Conservation (phyloP, 2,329 filamentous ascomycete species). For the Bipolaris victoriae region DNA sequence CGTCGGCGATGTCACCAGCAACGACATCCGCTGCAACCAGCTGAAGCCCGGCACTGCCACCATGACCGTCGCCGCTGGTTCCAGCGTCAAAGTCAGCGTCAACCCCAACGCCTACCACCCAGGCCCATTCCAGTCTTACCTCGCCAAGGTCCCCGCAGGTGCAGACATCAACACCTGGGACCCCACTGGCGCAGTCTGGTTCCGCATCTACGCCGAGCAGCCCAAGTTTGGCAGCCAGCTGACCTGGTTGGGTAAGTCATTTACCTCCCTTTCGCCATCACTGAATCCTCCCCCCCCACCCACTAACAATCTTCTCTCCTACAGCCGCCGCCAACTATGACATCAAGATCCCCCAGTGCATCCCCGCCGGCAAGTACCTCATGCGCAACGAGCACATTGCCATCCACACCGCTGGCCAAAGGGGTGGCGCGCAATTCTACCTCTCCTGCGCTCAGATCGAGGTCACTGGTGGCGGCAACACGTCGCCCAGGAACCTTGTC, state of each 20-base stretch:
- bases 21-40: conserved; percentile 38
- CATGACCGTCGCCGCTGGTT: conserved; percentile 32
- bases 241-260: conserved; percentile 14
- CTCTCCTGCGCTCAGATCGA: conserved; percentile 54
- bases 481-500: conserved; percentile 44
- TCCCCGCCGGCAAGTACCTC: conserved; percentile 54
- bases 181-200: conserved; percentile 46
- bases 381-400: conserved; percentile 57
- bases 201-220: conserved; percentile 37
- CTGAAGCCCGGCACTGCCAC: conserved; percentile 20
- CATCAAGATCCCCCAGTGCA: conserved; percentile 49
- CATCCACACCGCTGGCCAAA: conserved; percentile 47
- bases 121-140: conserved; percentile 47
- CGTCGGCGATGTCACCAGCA: conserved; percentile 22
- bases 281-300: not conserved
- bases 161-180: conserved; percentile 42
- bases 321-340: conserved; percentile 19
- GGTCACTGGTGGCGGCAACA: conserved; percentile 47
- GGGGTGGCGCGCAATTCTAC: conserved; percentile 53
- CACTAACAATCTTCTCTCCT: not conserved
- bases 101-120: conserved; percentile 38
- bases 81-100: conserved; percentile 41
- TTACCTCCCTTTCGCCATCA: no score
- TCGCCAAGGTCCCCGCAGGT: conserved; percentile 46
- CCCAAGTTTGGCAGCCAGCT: conserved; percentile 15